A percentile compares a stretch with the other conserved stretches of the same genome.
These are phyloP conservation scores for Dactylellina drechsleri DNA, from an alignment of 2,329 filamentous ascomycete genomes.

Conservation along the genomic window DNA sequence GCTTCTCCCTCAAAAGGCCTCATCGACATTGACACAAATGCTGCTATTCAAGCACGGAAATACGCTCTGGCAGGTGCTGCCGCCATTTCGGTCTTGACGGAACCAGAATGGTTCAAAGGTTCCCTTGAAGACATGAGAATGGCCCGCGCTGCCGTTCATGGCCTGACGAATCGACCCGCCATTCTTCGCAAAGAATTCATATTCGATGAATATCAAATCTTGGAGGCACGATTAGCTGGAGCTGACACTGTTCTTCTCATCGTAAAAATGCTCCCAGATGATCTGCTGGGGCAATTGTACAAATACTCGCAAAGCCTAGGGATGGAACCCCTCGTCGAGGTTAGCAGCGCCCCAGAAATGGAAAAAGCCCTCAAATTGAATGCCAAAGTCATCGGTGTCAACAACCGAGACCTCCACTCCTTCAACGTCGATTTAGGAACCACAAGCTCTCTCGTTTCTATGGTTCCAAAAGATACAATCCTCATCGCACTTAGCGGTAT, in stretches of 20 bases:
- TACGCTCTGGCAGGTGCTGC: conserved; percentile 95
- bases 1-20: conserved; percentile 96
- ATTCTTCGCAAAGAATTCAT: conserved; percentile 96
- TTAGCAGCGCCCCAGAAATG: conserved; percentile 96
- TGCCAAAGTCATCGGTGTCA: conserved; percentile 92
- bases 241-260: conserved; percentile 95
- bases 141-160: conserved; percentile 86
- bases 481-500: conserved; percentile 96
- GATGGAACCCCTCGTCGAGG: conserved; percentile 97
- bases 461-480: conserved; percentile 85
- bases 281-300: conserved; percentile 80
- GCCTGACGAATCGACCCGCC: conserved; percentile 90
- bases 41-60: conserved; percentile 86
- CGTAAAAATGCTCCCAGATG: conserved; percentile 92
- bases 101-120: conserved; percentile 99
- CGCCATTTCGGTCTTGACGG: conserved; percentile 97
- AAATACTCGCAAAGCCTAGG: conserved; percentile 87
- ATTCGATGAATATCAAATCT: conserved; percentile 97
- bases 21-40: conserved; percentile 86
- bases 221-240: conserved; percentile 90
- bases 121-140: conserved; percentile 91
- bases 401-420: conserved; percentile 94
- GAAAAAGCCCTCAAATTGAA: conserved; percentile 84
- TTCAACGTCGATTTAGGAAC: conserved; percentile 97
- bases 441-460: conserved; percentile 84